A percentile compares a stretch with the other conserved stretches of the same genome.
Conservation (phyloP, 2,329 filamentous ascomycete species). For the Penicillium sp. region DNA sequence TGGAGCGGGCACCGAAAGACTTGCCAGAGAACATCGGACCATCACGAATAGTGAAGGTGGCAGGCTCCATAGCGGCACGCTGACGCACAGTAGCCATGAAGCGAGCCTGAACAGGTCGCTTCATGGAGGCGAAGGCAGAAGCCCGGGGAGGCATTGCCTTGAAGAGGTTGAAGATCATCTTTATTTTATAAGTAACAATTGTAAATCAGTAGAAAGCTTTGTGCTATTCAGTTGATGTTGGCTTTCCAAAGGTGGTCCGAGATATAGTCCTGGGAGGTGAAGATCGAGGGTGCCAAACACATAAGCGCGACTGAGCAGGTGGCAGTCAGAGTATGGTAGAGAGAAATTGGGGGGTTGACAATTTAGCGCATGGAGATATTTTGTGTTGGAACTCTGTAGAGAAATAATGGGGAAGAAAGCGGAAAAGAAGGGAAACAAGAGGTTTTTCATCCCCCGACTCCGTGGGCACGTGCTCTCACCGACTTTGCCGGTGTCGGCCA, state of each 20-base stretch:
- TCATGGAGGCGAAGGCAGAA: conserved; percentile 44
- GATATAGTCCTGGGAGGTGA: conserved; percentile 79
- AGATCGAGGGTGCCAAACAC: conserved; percentile 79
- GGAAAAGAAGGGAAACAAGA: conserved; percentile 11
- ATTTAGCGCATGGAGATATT: conserved; percentile 29
- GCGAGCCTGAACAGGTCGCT: conserved; percentile 37
- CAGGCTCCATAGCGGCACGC: conserved; percentile 69
- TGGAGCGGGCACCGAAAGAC: conserved; percentile 93
- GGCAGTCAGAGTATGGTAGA: conserved; percentile 33
- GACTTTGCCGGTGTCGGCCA: conserved; percentile 23
- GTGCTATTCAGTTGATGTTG: conserved; percentile 52
- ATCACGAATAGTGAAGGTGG: conserved; percentile 94
- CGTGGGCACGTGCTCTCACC: conserved; percentile 31
- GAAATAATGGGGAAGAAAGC: conserved; percentile 12
- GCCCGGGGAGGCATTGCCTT: conserved; percentile 51
- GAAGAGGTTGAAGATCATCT: conserved; percentile 56
- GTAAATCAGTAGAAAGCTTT: conserved; percentile 16
- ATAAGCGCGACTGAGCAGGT: conserved; percentile 63
- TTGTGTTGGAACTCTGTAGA: conserved; percentile 9
- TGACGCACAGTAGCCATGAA: conserved; percentile 67
- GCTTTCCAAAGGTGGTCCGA: conserved; percentile 69
- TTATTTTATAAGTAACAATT: conserved; percentile 26
- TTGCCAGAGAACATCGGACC: conserved; percentile 95
- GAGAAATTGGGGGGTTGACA: conserved; percentile 8
- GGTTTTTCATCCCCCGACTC: conserved; percentile 21